These are phyloP conservation scores for Saturnispora hagleri DNA, from an alignment of 805 yeast genomes.

Conservation along the genomic window DNA sequence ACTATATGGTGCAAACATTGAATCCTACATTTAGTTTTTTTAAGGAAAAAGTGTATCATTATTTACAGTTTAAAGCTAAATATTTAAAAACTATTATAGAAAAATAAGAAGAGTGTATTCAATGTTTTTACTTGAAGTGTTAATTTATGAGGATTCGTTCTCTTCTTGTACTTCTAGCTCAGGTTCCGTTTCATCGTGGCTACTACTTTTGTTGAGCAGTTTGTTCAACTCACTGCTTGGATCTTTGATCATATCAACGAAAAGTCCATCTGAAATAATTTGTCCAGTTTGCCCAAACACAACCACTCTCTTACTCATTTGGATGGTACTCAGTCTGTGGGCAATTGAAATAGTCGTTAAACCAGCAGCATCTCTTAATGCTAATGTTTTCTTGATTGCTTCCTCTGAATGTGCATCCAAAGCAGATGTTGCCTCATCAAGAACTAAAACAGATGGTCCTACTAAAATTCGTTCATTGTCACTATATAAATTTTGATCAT, in stretches of 20 bases:
- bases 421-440: slow-evolving; percentile 95
- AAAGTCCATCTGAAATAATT: slow-evolving; percentile 66
- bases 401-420: slow-evolving; percentile 83
- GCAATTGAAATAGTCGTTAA: slow-evolving; percentile 83
- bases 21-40: no score
- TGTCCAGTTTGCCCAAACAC: slow-evolving; percentile 63
- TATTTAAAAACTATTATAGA: neutral
- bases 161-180: slow-evolving; percentile 10
- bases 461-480: slow-evolving; percentile 19
- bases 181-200: slow-evolving; percentile 21
- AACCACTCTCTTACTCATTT: slow-evolving; percentile 69
- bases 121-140: neutral
- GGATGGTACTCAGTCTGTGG: slow-evolving; percentile 81
- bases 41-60: neutral
- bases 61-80: neutral
- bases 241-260: slow-evolving; percentile 39
- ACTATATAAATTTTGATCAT: slow-evolving; percentile 14
- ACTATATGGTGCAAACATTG: neutral
- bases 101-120: neutral
- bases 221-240: slow-evolving; percentile 37
- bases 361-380: slow-evolving; percentile 43
- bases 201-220: slow-evolving; percentile 28
- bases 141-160: slow-evolving; percentile 2
- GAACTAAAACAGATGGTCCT: slow-evolving; percentile 67
- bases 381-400: slow-evolving; percentile 67